Conservation (phyloP, 2,329 filamentous ascomycete species). For the Paecilomyces niveus region DNA sequence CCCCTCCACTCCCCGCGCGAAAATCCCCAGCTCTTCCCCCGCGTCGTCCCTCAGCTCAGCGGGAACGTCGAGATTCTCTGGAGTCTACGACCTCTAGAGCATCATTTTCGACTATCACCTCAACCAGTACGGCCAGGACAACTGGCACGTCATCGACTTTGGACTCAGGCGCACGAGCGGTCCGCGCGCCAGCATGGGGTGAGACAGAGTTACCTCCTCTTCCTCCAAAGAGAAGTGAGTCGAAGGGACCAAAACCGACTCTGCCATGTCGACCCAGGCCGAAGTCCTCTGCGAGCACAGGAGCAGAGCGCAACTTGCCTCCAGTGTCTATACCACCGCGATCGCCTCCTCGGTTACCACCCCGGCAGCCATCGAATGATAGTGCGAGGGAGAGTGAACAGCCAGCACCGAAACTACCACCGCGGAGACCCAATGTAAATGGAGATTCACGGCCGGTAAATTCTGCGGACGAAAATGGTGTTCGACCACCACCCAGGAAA, state of each 20-base stretch:
- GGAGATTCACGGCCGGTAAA: slow-evolving; percentile 10
- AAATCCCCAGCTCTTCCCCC: slow-evolving; percentile 42
- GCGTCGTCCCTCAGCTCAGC: slow-evolving; percentile 30
- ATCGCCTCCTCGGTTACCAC: slow-evolving; percentile 1
- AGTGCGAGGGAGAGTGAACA: not conserved
- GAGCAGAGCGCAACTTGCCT: not conserved
- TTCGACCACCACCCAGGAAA: slow-evolving; percentile 18
- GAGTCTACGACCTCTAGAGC: slow-evolving; percentile 50
- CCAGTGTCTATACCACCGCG: not conserved
- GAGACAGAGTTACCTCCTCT: slow-evolving; percentile 48
- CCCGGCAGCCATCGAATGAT: slow-evolving; percentile 1
- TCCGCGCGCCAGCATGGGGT: slow-evolving; percentile 52
- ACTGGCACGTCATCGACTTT: slow-evolving; percentile 15
- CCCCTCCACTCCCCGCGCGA: slow-evolving; percentile 42
- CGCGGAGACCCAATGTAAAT: slow-evolving; percentile 16
- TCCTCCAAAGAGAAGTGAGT: slow-evolving; percentile 41
- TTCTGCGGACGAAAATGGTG: slow-evolving; percentile 8
- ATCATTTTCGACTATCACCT: slow-evolving; percentile 42
- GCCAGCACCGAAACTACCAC: slow-evolving; percentile 12
- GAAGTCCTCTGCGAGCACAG: slow-evolving; percentile 5
- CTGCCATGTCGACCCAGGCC: slow-evolving; percentile 11
- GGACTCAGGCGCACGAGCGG: slow-evolving; percentile 25
- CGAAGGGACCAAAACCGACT: slow-evolving; percentile 12
- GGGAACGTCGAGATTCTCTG: slow-evolving; percentile 33
- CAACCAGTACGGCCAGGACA: slow-evolving; percentile 36